Conservation (phyloP, 2,329 filamentous ascomycete genomes). For the Xylariaceae sp. region DNA sequence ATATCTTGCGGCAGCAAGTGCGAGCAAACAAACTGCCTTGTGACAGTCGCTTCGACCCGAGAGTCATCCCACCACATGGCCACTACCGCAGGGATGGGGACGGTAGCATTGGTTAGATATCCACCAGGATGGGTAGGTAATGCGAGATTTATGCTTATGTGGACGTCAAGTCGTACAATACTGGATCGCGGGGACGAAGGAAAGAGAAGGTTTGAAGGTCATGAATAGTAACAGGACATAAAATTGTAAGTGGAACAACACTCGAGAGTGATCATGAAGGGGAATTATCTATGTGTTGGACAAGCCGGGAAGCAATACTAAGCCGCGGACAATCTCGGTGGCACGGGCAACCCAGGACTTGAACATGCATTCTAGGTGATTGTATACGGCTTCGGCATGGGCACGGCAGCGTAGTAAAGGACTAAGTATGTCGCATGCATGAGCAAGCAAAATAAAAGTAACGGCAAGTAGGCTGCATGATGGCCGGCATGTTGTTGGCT, state of each 20-base stretch:
- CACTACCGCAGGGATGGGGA: conserved; percentile 18
- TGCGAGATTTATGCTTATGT: conserved; percentile 4
- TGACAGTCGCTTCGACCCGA: conserved; percentile 66
- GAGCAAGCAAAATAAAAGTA: neutral
- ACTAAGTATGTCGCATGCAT: too few relatives aligned
- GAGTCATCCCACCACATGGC: conserved; percentile 67
- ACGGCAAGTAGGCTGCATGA: neutral
- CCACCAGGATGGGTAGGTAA: conserved; percentile 15
- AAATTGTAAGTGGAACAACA: too few relatives aligned
- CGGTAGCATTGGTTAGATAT: conserved; percentile 21
- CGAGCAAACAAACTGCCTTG: conserved; percentile 60
- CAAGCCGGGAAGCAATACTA: too few relatives aligned
- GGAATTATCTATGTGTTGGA: too few relatives aligned
- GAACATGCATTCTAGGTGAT: too few relatives aligned
- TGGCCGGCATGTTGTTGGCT: conserved; percentile 9
- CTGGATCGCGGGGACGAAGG: too few relatives aligned
- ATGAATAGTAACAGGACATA: too few relatives aligned
- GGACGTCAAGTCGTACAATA: conserved; percentile 3
- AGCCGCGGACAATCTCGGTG: too few relatives aligned
- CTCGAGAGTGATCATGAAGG: too few relatives aligned
- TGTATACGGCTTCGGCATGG: neutral
- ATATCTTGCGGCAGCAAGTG: conserved; percentile 61
- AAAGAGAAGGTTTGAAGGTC: too few relatives aligned
- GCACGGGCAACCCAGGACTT: too few relatives aligned
- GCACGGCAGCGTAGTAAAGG: neutral